A percentile compares a stretch with the other conserved stretches of the same genome.
Evolutionary conservation across 108 stramenopile genomes (phyloP).

Genomic region (Pelagomonas calceolata): DNA sequence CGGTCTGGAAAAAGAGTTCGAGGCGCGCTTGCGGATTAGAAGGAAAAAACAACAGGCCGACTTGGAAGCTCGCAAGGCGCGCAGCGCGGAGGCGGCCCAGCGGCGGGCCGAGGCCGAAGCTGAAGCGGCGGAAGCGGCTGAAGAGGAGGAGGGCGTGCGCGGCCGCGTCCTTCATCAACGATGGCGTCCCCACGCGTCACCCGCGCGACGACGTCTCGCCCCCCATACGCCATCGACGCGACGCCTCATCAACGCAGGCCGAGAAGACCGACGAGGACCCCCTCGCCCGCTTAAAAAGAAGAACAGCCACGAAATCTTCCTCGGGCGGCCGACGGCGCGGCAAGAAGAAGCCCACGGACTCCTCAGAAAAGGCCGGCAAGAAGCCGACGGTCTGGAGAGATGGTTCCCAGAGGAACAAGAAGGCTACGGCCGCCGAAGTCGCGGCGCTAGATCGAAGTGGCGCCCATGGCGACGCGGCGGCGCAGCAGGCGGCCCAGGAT

Average conservation of each 20-base stretch:
- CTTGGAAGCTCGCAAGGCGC: neutral
- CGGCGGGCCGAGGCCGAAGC: neutral
- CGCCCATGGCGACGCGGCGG: neutral
- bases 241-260: no score
- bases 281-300: neutral
- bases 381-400: conserved; percentile 4
- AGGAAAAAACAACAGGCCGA: neutral
- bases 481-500: conserved; percentile 10
- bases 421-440: conserved; percentile 23
- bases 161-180: no score
- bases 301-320: neutral
- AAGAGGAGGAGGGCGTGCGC: conserved; percentile 22
- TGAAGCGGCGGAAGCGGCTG: conserved; percentile 19
- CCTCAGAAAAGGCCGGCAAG: neutral
- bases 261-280: no score
- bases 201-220: no score
- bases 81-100: neutral
- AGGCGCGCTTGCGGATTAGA: conserved; percentile 3
- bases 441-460: conserved; percentile 33
- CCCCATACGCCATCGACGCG: no score
- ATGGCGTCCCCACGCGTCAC: no score
- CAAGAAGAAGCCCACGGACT: neutral
- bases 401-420: conserved; percentile 2
- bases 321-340: neutral
- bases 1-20: conserved; percentile 12